Base-by-base conservation (phyloP, 108 stramenopile genomes). In the Conticribra guillardii region DNA sequence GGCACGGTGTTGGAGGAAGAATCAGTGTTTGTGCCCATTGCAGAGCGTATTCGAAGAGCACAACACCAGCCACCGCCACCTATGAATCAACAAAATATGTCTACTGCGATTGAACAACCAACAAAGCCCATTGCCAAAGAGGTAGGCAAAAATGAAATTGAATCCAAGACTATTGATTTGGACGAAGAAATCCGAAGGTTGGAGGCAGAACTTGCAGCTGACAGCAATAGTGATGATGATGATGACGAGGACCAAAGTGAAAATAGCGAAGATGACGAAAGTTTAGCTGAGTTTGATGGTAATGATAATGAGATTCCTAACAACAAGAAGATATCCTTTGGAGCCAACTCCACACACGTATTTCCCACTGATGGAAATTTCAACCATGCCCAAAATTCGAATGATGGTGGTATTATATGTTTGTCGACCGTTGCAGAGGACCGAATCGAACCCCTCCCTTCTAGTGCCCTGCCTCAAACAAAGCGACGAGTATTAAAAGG, bases 111-210 rank as follows among this genome's bases (percentile, higher is more conserved):
- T n/a, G n/a, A n/a, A 32, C 17, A 74, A 59, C 30, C 24, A 56
- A 28, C 27, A 57, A 14, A 41, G 45, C 59, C 47, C 18, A 8
- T 44, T 58, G 52, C 34, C 9, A 60, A 24, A 18, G 14, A 51
- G 17, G 22, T 28, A 1, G 47, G 0, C 31, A 34, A 17, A 1
- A 62, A 28, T 29, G 4, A 1, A 47, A 62, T 30, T 4, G 49
- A 69, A 69, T 41, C 54, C 23, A 61, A 49, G 2, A 53, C 44
- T 33, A 41, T 64, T 17, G 89, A 93, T 71, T 74, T 90, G 50
- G 92, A 93, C 57, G 89, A 93, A 54, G 89, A 93, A 74, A 93
- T 93, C 45, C 51, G 77, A 34, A 49, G 89, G 45, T 61, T 93
- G 4, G 92, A 93, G 82, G 84, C 76, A 24, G 92, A 93, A 59